These are phyloP conservation scores for Rhytidhysteron rufulum DNA, from an alignment of 2,329 filamentous ascomycete species.

Conservation along the genomic window DNA sequence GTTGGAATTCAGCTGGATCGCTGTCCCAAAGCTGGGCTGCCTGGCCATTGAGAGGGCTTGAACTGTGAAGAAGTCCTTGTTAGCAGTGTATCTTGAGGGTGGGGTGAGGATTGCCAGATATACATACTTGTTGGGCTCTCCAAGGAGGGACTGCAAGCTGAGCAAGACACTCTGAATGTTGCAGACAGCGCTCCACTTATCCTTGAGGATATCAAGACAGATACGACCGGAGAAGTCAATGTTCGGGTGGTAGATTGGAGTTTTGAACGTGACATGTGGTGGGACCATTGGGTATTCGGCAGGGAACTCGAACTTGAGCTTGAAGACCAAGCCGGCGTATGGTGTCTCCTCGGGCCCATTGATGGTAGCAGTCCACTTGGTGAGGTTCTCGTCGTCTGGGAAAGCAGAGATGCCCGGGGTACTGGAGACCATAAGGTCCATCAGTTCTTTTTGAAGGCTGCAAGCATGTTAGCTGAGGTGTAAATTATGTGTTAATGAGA, in stretches of 20 bases:
- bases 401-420: conserved; percentile 94
- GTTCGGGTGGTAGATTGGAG: conserved; percentile 98
- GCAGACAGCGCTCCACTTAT: conserved; percentile 98
- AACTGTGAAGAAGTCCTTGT: conserved; percentile 48
- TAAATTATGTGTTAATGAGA: neutral
- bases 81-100: conserved; percentile 15
- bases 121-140: conserved; percentile 95
- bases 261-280: conserved; percentile 93
- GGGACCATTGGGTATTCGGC: conserved; percentile 89
- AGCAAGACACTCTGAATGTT: conserved; percentile 91
- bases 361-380: conserved; percentile 87
- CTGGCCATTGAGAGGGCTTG: conserved; percentile 92
- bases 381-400: conserved; percentile 83
- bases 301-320: conserved; percentile 88
- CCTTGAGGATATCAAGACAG: conserved; percentile 96
- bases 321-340: conserved; percentile 83
- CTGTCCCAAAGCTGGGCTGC: conserved; percentile 95
- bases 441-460: conserved; percentile 93
- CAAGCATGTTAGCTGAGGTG: conserved; percentile 3
- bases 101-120: too few relatives aligned
- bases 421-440: conserved; percentile 96
- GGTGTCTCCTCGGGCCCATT: conserved; percentile 86
- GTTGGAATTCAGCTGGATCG: conserved; percentile 81
- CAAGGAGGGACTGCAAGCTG: conserved; percentile 90
- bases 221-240: conserved; percentile 97